Evolutionary conservation across 257 asterid genomes (phyloP).

Genomic region (Handroanthus guayacan): DNA sequence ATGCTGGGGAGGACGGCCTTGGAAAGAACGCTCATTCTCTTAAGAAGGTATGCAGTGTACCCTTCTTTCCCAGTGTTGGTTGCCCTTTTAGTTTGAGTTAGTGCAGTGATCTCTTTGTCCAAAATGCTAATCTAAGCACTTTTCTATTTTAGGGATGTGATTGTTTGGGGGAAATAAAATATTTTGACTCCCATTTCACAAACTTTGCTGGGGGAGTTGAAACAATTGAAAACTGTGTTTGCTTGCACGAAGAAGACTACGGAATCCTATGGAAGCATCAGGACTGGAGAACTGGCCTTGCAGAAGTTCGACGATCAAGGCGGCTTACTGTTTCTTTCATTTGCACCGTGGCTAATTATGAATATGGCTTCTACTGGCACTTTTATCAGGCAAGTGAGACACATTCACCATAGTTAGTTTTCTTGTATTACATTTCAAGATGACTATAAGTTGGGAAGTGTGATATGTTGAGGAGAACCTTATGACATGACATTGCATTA

Average conservation of each 20-base stretch:
- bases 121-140: conserved; percentile 17
- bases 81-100: background rate
- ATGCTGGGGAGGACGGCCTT: conserved; percentile 91
- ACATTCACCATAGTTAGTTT: background rate
- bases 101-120: conserved; percentile 19
- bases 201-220: conserved; percentile 84
- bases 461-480: background rate
- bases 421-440: background rate
- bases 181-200: conserved; percentile 77
- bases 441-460: background rate
- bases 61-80: background rate
- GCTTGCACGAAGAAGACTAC: conserved; percentile 82
- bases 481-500: background rate
- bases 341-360: conserved; percentile 84
- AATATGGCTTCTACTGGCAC: conserved; percentile 85
- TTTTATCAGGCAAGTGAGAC: conserved; percentile 65
- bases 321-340: conserved; percentile 74
- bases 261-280: conserved; percentile 90
- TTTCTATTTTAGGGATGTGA: conserved; percentile 70
- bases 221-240: conserved; percentile 77
- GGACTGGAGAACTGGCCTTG: conserved; percentile 82
- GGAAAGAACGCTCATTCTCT: conserved; percentile 87
- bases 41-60: conserved; percentile 64
- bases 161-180: conserved; percentile 70
- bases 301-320: conserved; percentile 80